Base-by-base conservation (phyloP, 768 basidiomycete genomes). In the Xerocomus spinulosus region DNA sequence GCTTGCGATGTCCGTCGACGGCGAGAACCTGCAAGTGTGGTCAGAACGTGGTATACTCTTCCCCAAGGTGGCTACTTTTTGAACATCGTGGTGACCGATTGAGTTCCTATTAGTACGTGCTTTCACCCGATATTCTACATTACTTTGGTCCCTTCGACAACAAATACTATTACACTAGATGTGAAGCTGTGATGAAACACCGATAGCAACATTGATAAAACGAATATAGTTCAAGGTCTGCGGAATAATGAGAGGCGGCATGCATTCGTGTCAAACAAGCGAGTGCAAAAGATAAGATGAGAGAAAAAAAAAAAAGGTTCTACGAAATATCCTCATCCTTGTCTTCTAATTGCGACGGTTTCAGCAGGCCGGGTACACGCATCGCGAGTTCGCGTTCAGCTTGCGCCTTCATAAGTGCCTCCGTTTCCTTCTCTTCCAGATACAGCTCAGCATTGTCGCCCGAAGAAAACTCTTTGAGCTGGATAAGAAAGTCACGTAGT, bases 351-450 rank as follows among this genome's bases (percentile, higher is more conserved):
- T 94, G 91, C 57, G 86, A 88, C 33, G 93, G 94, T 69, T 96
- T 96, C 67, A 97, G 78, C 87, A 97, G 88, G 33, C 96, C 96
- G n/a, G 94, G 95, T 51, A 98, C 92, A 56, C 89, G 81, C 78
- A 90, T 87, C 21, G 93, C 92, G 30, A 85, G 79, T 70, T 92
- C 82, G 44, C 85, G 85, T 69, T 96, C 93, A 51, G 83, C 87
- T 55, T 87, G 81, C 0, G 81, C 83, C 70, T 88, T 86, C 66
- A 73, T 75, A 63, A 84, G 79, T 18, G 77, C 75, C 67, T 95
- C 95, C 4, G 80, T 78, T 66, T 97, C 94, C 69, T 92, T 95
- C 70, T 98, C 96, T 61, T 97, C 95, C 56, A 92, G 73, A 72
- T 77, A 97, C 30, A 97, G 74, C 55, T 97, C 96, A 9, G 92